Percentiles rank a stretch among this genome's conserved stretches.
phyloP scores from a whole-genome alignment of 306 rosid species.

The Ammopiptanthus mongolicus region DNA sequence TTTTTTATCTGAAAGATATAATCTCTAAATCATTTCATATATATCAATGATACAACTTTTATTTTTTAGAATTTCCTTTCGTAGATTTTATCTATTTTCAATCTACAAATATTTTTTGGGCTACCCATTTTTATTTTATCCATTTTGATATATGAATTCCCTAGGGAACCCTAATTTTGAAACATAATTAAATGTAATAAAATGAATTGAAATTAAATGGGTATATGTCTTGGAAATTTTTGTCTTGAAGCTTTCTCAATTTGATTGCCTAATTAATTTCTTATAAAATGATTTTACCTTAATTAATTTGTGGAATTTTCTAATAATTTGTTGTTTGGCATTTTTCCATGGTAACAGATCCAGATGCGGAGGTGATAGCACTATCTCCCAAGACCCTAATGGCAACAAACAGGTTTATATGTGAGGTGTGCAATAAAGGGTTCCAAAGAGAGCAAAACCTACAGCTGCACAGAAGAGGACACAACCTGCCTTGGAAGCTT shows the following conservation, averaged over 20 bases:
- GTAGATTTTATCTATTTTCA: neutral
- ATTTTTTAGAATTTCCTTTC: neutral
- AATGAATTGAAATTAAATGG: constrained; percentile 9
- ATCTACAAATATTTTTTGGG: neutral
- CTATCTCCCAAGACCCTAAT: constrained; percentile 95
- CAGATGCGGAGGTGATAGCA: constrained; percentile 95
- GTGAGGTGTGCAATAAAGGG: constrained; percentile 97
- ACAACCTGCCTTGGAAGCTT: constrained; percentile 93
- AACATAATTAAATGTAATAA: neutral
- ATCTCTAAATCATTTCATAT: neutral
- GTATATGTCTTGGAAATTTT: neutral
- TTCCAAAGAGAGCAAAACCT: constrained; percentile 95
- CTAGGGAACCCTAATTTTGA: constrained; percentile 24
- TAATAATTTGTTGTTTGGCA: constrained; percentile 49
- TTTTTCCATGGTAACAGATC: constrained; percentile 61
- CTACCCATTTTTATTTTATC: neutral
- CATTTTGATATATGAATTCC: neutral
- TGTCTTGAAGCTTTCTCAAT: constrained; percentile 18
- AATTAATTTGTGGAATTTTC: neutral
- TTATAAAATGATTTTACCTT: neutral
- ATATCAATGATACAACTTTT: neutral
- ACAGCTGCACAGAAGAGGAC: constrained; percentile 99
- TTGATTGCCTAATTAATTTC: neutral
- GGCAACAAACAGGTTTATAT: constrained; percentile 98
- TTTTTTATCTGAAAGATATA: constrained; percentile 14